Base-by-base conservation (phyloP, 2,329 filamentous ascomycete species). In the Cytospora schulzeri region DNA sequence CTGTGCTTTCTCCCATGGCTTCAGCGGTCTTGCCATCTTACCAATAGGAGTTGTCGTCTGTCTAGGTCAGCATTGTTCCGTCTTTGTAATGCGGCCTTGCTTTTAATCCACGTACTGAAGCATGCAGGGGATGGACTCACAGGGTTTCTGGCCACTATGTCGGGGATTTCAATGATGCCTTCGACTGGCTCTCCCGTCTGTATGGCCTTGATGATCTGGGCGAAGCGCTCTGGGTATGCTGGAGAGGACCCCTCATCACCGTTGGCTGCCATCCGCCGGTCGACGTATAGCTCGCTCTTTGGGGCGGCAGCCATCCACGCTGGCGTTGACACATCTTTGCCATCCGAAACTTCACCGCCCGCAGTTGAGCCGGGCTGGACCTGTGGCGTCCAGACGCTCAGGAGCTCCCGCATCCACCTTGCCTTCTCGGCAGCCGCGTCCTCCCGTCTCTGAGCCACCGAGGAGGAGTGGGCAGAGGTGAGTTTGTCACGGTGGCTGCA, bases 131-230 rank as follows among this genome's bases (percentile, higher is more conserved):
- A 24, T 22, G 6, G 24, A 72, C 82, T 84, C 66, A 90, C 89
- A 66, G 91, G 85, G 5, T 90, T 89, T 61, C 87, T 82, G 24
- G 93, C 81, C 6, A 97, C 81, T 0, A 89, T 95, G 69, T 92
- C 86, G 5, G 93, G 92, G 60, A 97, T 94, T 68, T 96, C 87
- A 70, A 88, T 88, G 72, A 97, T 96, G 0, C 93, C 93, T 1
- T 93, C 92, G 52, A 97, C 90, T 0, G 91, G 89, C 70, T 92
- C 88, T 60, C 92, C 92, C 31, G 87, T 88, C 28, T 91, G 91
- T 61, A 97, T 91, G 62, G 96, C 85, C 71, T 92, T 90, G 62
- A 96, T 89, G 67, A 97, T 92, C 69, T 94, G 88, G 9, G 91
- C 89, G 75, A 97, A 97, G 1, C 88, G 89, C 57, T 88, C 88